Evolutionary conservation across 78 protist species (phyloP).

Genomic region (Polysphondylium violaceum): DNA sequence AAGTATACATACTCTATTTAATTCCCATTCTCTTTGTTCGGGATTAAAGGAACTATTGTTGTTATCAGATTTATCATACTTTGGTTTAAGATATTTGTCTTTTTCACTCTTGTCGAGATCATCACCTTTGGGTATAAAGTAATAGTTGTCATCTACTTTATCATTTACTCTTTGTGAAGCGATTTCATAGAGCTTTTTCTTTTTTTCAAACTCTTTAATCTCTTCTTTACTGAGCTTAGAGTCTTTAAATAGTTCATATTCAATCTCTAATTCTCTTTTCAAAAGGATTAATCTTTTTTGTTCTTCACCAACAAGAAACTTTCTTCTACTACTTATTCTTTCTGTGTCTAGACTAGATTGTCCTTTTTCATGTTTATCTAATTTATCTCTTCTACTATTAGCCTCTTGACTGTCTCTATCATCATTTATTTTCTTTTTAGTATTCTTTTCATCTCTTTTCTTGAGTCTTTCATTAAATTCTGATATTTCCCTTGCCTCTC

Average conservation of each 20-base stretch:
- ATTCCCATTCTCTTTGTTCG: constrained; percentile 88
- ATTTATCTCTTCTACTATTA: constrained; percentile 5
- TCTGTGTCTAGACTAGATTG: constrained; percentile 29
- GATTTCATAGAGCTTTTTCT: constrained; percentile 78
- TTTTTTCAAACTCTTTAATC: constrained; percentile 66
- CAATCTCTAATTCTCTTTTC: constrained; percentile 69
- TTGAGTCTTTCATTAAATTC: constrained; percentile 75
- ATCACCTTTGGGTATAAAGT: constrained; percentile 8
- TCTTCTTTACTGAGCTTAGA: constrained; percentile 83
- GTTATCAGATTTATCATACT: background rate
- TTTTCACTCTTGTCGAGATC: constrained; percentile 1
- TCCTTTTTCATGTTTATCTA: background rate
- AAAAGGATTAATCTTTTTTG: constrained; percentile 57
- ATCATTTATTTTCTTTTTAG: constrained; percentile 58
- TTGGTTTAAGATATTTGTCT: constrained; percentile 1
- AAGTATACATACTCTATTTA: too few relatives aligned
- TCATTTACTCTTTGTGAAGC: constrained; percentile 74
- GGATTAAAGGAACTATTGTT: constrained; percentile 9
- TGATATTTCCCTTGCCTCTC: constrained; percentile 70
- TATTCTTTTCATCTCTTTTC: constrained; percentile 54
- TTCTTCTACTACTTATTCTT: constrained; percentile 76
- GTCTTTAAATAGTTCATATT: constrained; percentile 83
- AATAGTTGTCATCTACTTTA: background rate
- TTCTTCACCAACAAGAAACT: constrained; percentile 66
- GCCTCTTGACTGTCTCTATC: constrained; percentile 17